These are phyloP conservation scores for Xerocomus potaroensis DNA, from an alignment of 768 basidiomycete species.

Conservation along the genomic window DNA sequence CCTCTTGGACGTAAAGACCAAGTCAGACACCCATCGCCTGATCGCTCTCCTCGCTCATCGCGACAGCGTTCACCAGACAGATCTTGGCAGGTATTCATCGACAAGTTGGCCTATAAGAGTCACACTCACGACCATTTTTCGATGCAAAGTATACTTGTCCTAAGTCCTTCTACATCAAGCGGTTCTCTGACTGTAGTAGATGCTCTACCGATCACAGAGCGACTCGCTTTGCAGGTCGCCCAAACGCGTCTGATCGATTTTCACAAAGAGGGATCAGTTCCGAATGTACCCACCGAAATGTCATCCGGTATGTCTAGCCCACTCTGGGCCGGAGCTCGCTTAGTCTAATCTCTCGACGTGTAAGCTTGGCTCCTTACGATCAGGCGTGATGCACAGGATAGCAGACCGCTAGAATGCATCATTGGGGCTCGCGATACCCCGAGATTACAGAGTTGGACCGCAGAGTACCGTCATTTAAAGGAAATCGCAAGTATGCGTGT, in stretches of 20 bases:
- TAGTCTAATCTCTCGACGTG: constrained; percentile 2
- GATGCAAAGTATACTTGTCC: constrained; percentile 19
- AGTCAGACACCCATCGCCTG: constrained; percentile 1
- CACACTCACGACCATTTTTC: constrained; percentile 3
- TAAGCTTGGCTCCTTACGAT: constrained; percentile 56
- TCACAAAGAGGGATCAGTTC: constrained; percentile 17
- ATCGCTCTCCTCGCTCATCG: constrained; percentile 51
- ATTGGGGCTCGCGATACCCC: constrained; percentile 43
- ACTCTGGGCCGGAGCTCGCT: neutral
- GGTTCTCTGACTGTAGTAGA: constrained; percentile 6
- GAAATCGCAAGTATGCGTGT: constrained; percentile 41
- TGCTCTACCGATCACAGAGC: constrained; percentile 48
- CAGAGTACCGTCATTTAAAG: constrained; percentile 56
- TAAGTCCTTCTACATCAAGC: neutral
- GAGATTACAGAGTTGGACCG: constrained; percentile 42
- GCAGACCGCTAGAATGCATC: constrained; percentile 39
- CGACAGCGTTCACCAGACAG: constrained; percentile 37
- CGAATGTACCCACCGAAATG: constrained; percentile 30
- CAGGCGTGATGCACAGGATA: constrained; percentile 37
- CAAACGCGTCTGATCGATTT: constrained; percentile 46
- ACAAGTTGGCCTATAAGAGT: neutral
- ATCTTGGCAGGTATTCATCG: constrained; percentile 49
- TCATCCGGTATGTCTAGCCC: constrained; percentile 35
- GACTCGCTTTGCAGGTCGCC: constrained; percentile 52
- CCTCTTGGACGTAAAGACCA: constrained; percentile 35